These are phyloP conservation scores for Boletus pseudopeckii DNA, from an alignment of 768 basidiomycete species.

Conservation along the genomic window DNA sequence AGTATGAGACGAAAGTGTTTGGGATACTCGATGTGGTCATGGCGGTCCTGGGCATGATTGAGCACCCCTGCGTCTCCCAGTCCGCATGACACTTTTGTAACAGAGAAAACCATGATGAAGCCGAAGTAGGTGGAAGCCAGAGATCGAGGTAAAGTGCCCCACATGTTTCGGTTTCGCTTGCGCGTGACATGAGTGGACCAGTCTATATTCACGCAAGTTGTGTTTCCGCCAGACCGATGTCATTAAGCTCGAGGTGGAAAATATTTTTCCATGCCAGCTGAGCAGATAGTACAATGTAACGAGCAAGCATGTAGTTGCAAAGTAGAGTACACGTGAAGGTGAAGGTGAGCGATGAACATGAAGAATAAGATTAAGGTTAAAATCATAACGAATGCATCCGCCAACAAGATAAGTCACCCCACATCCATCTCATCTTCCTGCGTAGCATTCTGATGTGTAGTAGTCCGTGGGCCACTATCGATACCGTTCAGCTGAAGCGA, in stretches of 20 bases:
- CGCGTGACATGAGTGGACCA: too few relatives aligned
- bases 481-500: conserved; percentile 20
- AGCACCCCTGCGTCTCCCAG: conserved; percentile 25
- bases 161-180: too few relatives aligned
- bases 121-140: too few relatives aligned
- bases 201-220: too few relatives aligned
- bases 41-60: too few relatives aligned
- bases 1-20: too few relatives aligned
- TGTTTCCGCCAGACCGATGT: not conserved
- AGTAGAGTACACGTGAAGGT: conserved; percentile 23
- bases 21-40: too few relatives aligned
- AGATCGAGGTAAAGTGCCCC: too few relatives aligned
- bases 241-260: conserved; percentile 4
- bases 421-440: conserved; percentile 66
- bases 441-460: conserved; percentile 41
- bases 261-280: conserved; percentile 7
- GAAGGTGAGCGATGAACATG: conserved; percentile 26
- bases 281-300: conserved; percentile 19
- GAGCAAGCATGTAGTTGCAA: conserved; percentile 22
- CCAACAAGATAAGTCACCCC: conserved; percentile 38
- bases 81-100: conserved; percentile 16
- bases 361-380: conserved; percentile 25
- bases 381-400: conserved; percentile 4
- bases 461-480: conserved; percentile 30
- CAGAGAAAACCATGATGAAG: too few relatives aligned